Conservation (phyloP, 176 grass and related monocot species). For the Carex pumila region DNA sequence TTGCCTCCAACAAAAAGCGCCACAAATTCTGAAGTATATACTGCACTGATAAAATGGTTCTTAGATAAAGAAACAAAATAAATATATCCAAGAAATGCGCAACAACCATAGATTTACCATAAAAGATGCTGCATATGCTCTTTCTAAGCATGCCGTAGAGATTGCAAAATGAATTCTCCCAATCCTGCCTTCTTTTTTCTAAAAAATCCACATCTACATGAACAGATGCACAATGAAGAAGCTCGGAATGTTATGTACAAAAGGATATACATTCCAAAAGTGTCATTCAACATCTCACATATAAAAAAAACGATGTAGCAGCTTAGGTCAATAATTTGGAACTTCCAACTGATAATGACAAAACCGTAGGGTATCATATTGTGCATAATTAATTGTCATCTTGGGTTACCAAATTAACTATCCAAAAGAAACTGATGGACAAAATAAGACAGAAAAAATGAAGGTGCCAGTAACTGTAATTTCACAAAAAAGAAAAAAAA, state of each 20-base stretch:
- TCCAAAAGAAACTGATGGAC: not conserved
- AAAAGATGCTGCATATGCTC: constrained; percentile 67
- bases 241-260: not conserved
- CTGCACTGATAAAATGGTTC: constrained; percentile 21
- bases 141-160: constrained; percentile 92
- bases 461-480: not conserved
- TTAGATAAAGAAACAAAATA: constrained; percentile 19
- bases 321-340: not conserved
- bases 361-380: not conserved
- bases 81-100: not conserved
- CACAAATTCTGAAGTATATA: constrained; percentile 88
- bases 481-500: not conserved
- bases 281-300: not conserved
- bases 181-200: constrained; percentile 60
- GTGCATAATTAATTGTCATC: not conserved
- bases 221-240: constrained; percentile 3
- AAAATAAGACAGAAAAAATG: not conserved
- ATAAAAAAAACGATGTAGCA: not conserved
- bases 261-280: not conserved
- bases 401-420: not conserved
- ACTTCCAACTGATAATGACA: not conserved
- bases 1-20: constrained; percentile 58
- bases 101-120: constrained; percentile 50
- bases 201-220: constrained; percentile 64
- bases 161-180: constrained; percentile 84